A percentile compares a stretch with the other conserved stretches of the same genome.
phyloP scores from a whole-genome alignment of 2,329 filamentous ascomycete species.

The Fusarium annulatum region DNA sequence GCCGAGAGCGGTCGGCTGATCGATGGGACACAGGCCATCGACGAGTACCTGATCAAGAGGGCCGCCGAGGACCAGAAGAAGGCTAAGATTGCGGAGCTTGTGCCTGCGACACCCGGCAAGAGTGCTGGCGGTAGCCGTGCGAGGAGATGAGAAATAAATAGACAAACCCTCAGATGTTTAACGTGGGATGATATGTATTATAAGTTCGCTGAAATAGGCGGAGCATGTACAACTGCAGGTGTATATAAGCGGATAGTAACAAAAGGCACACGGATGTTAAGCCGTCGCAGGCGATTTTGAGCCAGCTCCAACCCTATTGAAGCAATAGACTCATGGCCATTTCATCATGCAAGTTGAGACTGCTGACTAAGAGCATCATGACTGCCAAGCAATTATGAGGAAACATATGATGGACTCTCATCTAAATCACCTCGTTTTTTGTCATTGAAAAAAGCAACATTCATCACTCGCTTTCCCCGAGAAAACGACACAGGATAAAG shows the following conservation, averaged over 20 bases:
- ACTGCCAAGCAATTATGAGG: constrained; percentile 12
- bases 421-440: neutral
- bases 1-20: constrained; percentile 66
- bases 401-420: constrained; percentile 15
- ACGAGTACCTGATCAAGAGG: constrained; percentile 50
- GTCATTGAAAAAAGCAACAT: neutral
- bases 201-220: constrained; percentile 36
- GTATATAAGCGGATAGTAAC: constrained; percentile 39
- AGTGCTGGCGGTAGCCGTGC: constrained; percentile 30
- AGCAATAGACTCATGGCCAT: neutral
- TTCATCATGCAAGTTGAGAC: constrained; percentile 15
- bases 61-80: constrained; percentile 49
- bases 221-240: constrained; percentile 44
- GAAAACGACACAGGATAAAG: neutral
- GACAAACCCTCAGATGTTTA: neutral
- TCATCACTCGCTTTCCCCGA: neutral
- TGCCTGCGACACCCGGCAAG: constrained; percentile 41
- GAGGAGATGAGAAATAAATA: constrained; percentile 36
- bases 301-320: neutral
- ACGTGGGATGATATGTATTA: constrained; percentile 41
- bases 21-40: constrained; percentile 65
- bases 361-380: constrained; percentile 38
- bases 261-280: constrained; percentile 39
- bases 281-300: constrained; percentile 5
- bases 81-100: constrained; percentile 49